Conservation (phyloP, 2,329 filamentous ascomycete genomes). For the Beauveria australis region DNA sequence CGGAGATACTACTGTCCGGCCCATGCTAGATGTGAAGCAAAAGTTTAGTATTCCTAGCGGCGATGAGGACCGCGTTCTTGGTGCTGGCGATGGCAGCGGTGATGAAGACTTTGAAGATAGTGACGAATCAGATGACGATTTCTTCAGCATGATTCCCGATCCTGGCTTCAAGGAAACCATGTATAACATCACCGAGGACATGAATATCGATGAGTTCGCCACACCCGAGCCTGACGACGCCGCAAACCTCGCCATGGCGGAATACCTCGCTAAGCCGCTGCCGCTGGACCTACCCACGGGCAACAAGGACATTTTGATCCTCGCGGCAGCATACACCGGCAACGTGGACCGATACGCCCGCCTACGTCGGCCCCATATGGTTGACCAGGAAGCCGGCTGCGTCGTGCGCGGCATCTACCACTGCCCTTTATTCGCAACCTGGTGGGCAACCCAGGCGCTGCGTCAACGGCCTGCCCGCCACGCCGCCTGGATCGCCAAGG, state of each 20-base stretch:
- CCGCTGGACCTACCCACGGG: conserved; percentile 27
- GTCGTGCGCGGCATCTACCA: conserved; percentile 1
- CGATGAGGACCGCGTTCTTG: not conserved
- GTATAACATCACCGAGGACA: conserved; percentile 12
- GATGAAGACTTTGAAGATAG: not conserved
- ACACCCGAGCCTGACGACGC: not conserved
- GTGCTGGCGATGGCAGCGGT: not conserved
- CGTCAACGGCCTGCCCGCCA: not conserved
- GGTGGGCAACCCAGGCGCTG: not conserved
- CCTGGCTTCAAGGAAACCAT: not conserved
- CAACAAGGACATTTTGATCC: conserved; percentile 30
- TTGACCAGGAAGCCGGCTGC: not conserved
- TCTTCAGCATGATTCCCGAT: not conserved
- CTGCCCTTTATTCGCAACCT: not conserved
- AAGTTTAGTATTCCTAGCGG: not conserved
- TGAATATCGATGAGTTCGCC: not conserved
- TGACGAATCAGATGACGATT: not conserved
- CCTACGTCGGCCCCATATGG: conserved; percentile 21
- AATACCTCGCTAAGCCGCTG: conserved; percentile 18
- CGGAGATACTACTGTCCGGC: not conserved
- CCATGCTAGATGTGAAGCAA: not conserved
- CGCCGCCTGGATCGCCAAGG: not conserved
- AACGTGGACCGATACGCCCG: conserved; percentile 31
- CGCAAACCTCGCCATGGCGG: not conserved
- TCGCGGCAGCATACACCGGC: conserved; percentile 28